Conservation (phyloP, 208 protist species). For the Tetramitus jugosus region DNA sequence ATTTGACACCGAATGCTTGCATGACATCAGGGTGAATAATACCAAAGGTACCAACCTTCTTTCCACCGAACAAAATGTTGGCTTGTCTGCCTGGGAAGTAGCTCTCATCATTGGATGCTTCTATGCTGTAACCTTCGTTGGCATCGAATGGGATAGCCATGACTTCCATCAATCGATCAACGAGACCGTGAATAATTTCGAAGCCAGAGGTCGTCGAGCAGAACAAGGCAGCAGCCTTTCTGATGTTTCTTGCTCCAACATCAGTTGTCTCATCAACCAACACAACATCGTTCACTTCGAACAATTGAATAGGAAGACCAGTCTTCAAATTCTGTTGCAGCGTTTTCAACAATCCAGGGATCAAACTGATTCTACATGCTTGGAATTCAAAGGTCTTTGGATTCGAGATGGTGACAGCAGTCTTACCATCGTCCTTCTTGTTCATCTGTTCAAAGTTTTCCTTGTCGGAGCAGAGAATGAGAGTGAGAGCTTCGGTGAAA, state of each 20-base stretch:
- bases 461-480: constrained; percentile 76
- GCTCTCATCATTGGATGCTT: constrained; percentile 12
- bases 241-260: constrained; percentile 54
- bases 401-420: constrained; percentile 74
- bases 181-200: constrained; percentile 55
- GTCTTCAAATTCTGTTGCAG: constrained; percentile 73
- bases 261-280: constrained; percentile 65
- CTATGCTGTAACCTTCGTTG: neutral
- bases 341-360: constrained; percentile 91
- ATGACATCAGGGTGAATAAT: constrained; percentile 30
- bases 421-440: constrained; percentile 47
- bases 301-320: constrained; percentile 84
- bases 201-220: constrained; percentile 40
- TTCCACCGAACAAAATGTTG: constrained; percentile 11
- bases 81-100: constrained; percentile 24
- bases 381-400: constrained; percentile 87
- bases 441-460: constrained; percentile 74
- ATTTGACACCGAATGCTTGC: constrained; percentile 27
- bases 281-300: constrained; percentile 93
- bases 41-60: constrained; percentile 33
- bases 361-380: constrained; percentile 77
- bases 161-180: constrained; percentile 51
- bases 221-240: constrained; percentile 45
- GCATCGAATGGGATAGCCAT: constrained; percentile 31
- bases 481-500: constrained; percentile 90